Percentiles rank a stretch among this genome's conserved stretches.
Evolutionary conservation across 495 filamentous ascomycete genomes (phyloP).

Genomic region (Talaromyces trachyspermus): DNA sequence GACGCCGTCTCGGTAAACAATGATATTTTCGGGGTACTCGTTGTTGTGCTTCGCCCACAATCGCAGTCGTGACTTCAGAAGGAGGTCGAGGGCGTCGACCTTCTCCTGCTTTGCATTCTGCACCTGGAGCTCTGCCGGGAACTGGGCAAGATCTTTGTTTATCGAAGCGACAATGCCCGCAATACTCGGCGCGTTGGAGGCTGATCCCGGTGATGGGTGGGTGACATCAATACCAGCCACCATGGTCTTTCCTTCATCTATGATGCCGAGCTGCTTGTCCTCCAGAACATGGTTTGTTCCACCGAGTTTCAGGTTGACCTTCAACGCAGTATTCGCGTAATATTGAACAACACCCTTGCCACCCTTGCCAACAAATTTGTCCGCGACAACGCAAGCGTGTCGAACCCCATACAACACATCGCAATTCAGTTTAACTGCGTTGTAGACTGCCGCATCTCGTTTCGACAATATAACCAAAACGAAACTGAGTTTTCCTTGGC

Average conservation of each 20-base stretch:
- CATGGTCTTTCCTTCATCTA: conserved; percentile 60
- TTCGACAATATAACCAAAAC: conserved; percentile 52
- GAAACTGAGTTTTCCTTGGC: conserved; percentile 20
- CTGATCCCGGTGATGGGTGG: conserved; percentile 64
- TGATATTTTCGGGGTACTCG: conserved; percentile 57
- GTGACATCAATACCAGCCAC: conserved; percentile 80
- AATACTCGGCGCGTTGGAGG: conserved; percentile 53
- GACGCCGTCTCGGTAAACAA: conserved; percentile 89
- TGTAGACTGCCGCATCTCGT: conserved; percentile 44
- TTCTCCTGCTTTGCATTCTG: conserved; percentile 23
- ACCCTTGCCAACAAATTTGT: conserved; percentile 16
- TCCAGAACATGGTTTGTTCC: conserved; percentile 62
- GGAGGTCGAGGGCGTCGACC: conserved; percentile 41
- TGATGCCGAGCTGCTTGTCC: conserved; percentile 34
- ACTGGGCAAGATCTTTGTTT: conserved; percentile 19
- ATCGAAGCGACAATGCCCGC: conserved; percentile 47
- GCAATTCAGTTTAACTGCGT: conserved; percentile 53
- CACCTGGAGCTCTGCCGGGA: conserved; percentile 24
- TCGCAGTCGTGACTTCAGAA: conserved; percentile 53
- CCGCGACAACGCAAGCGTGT: conserved; percentile 48
- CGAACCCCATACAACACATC: conserved; percentile 54
- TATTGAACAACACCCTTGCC: conserved; percentile 36
- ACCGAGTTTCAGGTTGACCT: conserved; percentile 75
- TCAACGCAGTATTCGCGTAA: conserved; percentile 64
- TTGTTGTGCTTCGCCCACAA: conserved; percentile 51